Conservation (phyloP, 192 early-diverging fungal species). For the Dimargaris verticillata region DNA sequence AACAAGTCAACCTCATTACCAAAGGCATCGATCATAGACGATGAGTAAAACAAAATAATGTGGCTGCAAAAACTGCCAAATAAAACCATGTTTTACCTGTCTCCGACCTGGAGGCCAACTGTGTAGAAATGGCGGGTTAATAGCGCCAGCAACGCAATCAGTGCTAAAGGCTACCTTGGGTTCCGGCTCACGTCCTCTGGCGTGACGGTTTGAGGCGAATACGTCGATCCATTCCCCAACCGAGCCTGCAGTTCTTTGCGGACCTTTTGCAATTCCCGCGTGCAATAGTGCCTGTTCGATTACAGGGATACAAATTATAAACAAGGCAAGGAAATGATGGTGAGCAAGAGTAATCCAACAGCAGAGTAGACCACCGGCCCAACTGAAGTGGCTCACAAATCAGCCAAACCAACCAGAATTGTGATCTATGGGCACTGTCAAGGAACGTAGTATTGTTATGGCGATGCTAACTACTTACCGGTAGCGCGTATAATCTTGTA, state of each 20-base stretch:
- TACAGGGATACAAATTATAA: not conserved
- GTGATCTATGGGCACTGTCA: not conserved
- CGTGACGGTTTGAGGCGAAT: too few species aligned
- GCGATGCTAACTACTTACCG: constrained; percentile 18
- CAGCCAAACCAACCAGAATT: too few species aligned
- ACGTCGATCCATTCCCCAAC: too few species aligned
- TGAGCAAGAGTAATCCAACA: not conserved
- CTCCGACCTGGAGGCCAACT: not conserved
- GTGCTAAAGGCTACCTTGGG: not conserved
- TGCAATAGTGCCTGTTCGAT: not conserved
- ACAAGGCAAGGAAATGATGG: not conserved
- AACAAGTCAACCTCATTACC: constrained; percentile 9
- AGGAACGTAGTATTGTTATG: not conserved
- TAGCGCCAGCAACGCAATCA: not conserved
- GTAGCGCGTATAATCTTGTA: constrained; percentile 66
- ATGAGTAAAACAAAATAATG: not conserved
- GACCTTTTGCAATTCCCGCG: not conserved
- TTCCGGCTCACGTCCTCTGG: too few species aligned
- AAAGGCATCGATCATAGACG: not conserved
- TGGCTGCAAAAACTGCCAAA: not conserved
- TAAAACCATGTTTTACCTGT: not conserved
- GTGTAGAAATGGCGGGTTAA: not conserved
- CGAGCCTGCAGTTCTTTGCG: too few species aligned
- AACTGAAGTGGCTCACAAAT: too few species aligned
- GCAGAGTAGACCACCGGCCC: not conserved